Conservation (phyloP, 1,284 basidiomycete genomes). For the Leccinum subrobustum region DNA sequence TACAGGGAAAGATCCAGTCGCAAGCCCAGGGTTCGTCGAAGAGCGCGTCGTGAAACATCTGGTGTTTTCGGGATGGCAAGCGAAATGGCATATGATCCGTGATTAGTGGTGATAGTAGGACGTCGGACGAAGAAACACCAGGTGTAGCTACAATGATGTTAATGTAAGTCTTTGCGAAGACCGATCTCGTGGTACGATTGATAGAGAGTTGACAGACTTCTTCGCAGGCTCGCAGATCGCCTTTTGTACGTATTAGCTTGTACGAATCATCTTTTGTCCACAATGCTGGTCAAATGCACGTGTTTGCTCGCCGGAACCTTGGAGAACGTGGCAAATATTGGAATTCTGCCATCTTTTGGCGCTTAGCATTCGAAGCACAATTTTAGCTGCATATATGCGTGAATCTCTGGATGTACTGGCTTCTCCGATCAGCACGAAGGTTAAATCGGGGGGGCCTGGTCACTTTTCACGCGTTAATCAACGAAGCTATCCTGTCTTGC, state of each 20-base stretch:
- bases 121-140: not conserved
- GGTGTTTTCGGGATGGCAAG: not conserved
- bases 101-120: constrained; percentile 1
- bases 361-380: not conserved
- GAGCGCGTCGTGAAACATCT: constrained; percentile 16
- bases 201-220: constrained; percentile 5
- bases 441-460: not conserved
- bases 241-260: not conserved
- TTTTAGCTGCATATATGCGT: constrained; percentile 9
- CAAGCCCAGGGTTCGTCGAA: constrained; percentile 38
- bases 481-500: not conserved
- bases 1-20: constrained; percentile 74
- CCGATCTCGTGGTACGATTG: not conserved
- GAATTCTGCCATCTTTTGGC: not conserved
- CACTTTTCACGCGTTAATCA: not conserved
- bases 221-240: not conserved
- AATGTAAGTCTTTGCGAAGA: not conserved
- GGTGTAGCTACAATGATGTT: not conserved
- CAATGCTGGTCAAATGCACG: not conserved
- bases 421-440: not conserved
- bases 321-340: not conserved
- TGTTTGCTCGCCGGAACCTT: not conserved
- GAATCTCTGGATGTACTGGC: not conserved
- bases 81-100: not conserved
- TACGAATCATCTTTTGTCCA: not conserved